phyloP scores from a whole-genome alignment of 345 rosid species.

The Populus euphratica region DNA sequence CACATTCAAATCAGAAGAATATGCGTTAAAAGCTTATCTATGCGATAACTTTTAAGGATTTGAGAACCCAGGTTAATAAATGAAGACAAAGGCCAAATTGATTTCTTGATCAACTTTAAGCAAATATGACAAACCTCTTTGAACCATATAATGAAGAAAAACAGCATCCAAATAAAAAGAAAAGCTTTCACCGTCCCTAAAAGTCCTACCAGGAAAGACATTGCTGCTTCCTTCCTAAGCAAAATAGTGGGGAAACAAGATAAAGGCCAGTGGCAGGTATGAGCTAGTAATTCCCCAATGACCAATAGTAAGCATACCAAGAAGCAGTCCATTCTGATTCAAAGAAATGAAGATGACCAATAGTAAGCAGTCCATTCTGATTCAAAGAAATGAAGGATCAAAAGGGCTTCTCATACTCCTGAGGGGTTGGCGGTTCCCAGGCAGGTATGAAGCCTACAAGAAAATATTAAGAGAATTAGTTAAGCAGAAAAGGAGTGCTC shows the following conservation, averaged over 20 bases:
- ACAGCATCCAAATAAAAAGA: background rate
- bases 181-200: slow-evolving; percentile 13
- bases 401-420: slow-evolving; percentile 72
- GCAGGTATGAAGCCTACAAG: slow-evolving; percentile 69
- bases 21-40: background rate
- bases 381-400: slow-evolving; percentile 28
- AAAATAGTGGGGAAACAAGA: background rate
- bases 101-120: background rate
- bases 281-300: background rate
- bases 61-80: background rate
- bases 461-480: slow-evolving; percentile 5
- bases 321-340: slow-evolving; percentile 8
- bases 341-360: background rate
- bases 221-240: slow-evolving; percentile 7
- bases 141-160: background rate
- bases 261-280: background rate
- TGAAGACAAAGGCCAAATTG: background rate
- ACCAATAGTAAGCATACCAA: slow-evolving; percentile 10
- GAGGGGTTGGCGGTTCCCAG: slow-evolving; percentile 79
- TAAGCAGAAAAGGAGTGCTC: background rate
- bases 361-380: slow-evolving; percentile 5
- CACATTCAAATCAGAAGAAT: background rate
- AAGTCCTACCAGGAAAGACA: slow-evolving; percentile 8
- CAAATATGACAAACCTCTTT: slow-evolving; percentile 8
- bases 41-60: background rate